Base-by-base conservation (phyloP, 2,329 filamentous ascomycete genomes). In the Penicillium sp. region DNA sequence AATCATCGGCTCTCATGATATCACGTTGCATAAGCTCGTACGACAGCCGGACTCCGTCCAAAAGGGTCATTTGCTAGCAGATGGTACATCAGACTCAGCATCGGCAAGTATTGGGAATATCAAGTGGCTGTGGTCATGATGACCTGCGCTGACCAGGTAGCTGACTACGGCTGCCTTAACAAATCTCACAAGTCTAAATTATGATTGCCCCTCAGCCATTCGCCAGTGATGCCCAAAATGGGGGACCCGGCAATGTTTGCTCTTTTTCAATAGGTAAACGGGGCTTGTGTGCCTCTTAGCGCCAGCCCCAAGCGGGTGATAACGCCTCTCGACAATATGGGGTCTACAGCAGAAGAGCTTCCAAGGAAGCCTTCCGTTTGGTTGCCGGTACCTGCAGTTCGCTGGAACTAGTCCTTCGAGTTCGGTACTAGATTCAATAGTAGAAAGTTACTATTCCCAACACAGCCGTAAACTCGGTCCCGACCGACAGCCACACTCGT, bases 311-410 rank as follows among this genome's bases (percentile, higher is more conserved):
- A 42, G 39, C 22, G 39, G 39, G 39, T 42, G 39, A 22, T 22
- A 42, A 42, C 10, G 39, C 19, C 39, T 4, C 39, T 13, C 19
- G 11, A 14, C 19, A 21, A 42, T 9, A 42, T 21, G n/a, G 37
- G n/a, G 37, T 10, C 8, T 21, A 16, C 37, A 42, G 37, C 37
- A 42, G 37, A 42, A 42, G 9, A 5, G 8, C 39, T 22, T n/a
- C 22, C 37, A 29, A 33, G 62, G 52, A 63, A 64, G 47, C 35
- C 55, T 55, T 62, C 62, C 59, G 61, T 56, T 62, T 62, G 55
- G 59, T 33, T 56, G 10, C 8, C 45, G 35, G 31, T 29, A 27
- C 31, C 39, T 55, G 49, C 49, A 43, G 19, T 52, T 10, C 16
- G 22, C 27, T 43, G 11, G 21, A 24, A 29, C 37, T 33, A 52